Evolutionary conservation across 805 yeast species (phyloP), one percentile per base, ranked within the genome.

Genomic region (Saccharomycopsis sp.): DNA sequence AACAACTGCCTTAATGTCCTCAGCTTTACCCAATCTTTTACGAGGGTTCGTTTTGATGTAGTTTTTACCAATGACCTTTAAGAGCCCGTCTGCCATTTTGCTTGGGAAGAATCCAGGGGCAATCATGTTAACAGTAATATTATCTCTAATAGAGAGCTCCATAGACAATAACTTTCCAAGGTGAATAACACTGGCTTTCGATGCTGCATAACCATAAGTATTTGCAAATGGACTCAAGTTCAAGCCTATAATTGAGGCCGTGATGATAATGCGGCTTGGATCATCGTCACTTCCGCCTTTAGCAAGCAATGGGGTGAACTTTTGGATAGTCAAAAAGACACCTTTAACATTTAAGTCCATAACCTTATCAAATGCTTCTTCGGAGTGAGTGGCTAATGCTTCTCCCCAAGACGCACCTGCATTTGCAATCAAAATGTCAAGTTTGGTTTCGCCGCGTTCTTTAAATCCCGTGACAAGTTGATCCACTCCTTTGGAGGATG

Each of bases 401-500:
- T 82, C 85, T 19, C 91, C 92, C 92, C 92, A 86, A 14, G 86
- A 72, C 7, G 91, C 90, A 34, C 93, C 93, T 3, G 93, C 92
- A 66, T 86, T 87, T 54, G 91, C 89, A 64, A 85, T 76, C 62
- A 86, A 75, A 61, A 86, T 84, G 69, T 86, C 83, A 42, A 86
- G 76, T 64, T 76, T 74, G 14, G 66, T 24, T 55, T 68, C 70
- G 17, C 69, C 68, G 24, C 79, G 78, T 20, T 66, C 67, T 58
- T 71, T 68, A 15, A 69, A 60, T 15, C 79, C 78, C 44, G 74
- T 76, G 53, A 65, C 70, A 62, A 86, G 78, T 20, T 70, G 63
- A 56, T 73, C 70, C 54, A 78, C 76, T 8, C 86, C 87, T 12
- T 68, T 73, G 44, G 76, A 78, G 44, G 69, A 73, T 17, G 85